A percentile compares a stretch with the other conserved stretches of the same genome.
Evolutionary conservation across 2,329 filamentous ascomycete species (phyloP).

Genomic region (Hortaea werneckii): DNA sequence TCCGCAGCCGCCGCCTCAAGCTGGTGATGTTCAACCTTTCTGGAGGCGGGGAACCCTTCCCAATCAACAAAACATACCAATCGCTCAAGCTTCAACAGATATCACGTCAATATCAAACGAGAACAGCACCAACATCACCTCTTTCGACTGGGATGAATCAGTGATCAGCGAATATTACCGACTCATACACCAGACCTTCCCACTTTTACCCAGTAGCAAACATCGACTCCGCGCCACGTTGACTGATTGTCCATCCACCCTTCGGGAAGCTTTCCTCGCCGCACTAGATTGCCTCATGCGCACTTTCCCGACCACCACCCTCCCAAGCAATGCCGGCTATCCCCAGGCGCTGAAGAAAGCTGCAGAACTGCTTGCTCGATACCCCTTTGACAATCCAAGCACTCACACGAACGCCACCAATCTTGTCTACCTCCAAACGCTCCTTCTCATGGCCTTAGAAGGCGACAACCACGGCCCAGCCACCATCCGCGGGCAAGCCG

Average conservation of each 20-base stretch:
- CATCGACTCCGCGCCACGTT: conserved; percentile 47
- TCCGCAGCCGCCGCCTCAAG: conserved; percentile 2
- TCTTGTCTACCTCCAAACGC: conserved; percentile 53
- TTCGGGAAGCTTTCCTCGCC: conserved; percentile 55
- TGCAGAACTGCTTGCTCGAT: conserved; percentile 33
- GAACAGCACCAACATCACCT: conserved; percentile 13
- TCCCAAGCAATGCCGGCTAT: conserved; percentile 26
- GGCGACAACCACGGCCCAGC: conserved; percentile 47
- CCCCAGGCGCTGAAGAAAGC: conserved; percentile 31
- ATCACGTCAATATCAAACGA: conserved; percentile 3
- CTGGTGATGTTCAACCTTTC: conserved; percentile 19
- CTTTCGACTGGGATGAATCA: conserved; percentile 38
- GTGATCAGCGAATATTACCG: conserved; percentile 47
- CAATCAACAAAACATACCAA: no score
- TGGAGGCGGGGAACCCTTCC: conserved; percentile 17
- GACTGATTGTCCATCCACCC: conserved; percentile 43
- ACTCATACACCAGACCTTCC: conserved; percentile 56
- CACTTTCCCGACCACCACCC: conserved; percentile 37
- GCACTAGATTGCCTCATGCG: conserved; percentile 52
- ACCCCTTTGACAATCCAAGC: conserved; percentile 35
- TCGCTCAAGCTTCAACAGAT: no score
- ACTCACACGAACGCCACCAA: conserved; percentile 33
- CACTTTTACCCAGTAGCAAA: conserved; percentile 52
- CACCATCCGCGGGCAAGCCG: conserved; percentile 36
- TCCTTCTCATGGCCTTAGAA: conserved; percentile 57